Conservation (phyloP, 805 yeast genomes). For the Sugiyamaella marilandica region DNA sequence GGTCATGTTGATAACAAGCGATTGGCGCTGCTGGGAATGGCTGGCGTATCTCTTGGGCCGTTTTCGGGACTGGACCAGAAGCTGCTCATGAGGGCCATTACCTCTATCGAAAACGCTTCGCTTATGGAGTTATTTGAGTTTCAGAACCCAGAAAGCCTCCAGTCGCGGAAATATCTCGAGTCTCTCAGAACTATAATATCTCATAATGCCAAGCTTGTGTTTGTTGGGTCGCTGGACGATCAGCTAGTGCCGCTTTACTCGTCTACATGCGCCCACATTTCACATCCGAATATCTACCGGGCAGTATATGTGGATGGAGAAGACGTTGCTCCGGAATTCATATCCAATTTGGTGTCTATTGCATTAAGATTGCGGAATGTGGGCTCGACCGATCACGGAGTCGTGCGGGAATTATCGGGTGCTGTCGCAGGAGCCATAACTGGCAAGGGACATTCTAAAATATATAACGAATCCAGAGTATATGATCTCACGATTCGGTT, state of each 20-base stretch:
- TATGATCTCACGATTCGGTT: constrained; percentile 75
- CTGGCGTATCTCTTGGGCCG: constrained; percentile 93
- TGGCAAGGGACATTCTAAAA: constrained; percentile 90
- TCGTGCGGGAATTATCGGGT: constrained; percentile 74
- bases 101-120: constrained; percentile 85
- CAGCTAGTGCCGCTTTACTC: constrained; percentile 92
- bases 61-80: constrained; percentile 85
- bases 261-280: constrained; percentile 71
- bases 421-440: constrained; percentile 85
- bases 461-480: constrained; percentile 80
- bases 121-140: constrained; percentile 82
- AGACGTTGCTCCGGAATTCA: constrained; percentile 69
- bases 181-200: constrained; percentile 59
- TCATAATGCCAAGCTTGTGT: constrained; percentile 70
- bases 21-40: constrained; percentile 85
- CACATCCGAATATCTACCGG: constrained; percentile 85
- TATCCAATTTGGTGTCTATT: constrained; percentile 65
- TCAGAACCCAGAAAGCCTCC: constrained; percentile 68
- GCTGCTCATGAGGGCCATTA: constrained; percentile 78
- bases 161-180: constrained; percentile 65
- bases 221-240: constrained; percentile 88
- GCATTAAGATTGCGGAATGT: constrained; percentile 69
- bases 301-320: constrained; percentile 86
- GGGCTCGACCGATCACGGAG: constrained; percentile 81
- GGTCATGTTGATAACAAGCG: constrained; percentile 43